These are phyloP conservation scores for Populus hybrid DNA, from an alignment of 441 rosid species.

Conservation along the genomic window DNA sequence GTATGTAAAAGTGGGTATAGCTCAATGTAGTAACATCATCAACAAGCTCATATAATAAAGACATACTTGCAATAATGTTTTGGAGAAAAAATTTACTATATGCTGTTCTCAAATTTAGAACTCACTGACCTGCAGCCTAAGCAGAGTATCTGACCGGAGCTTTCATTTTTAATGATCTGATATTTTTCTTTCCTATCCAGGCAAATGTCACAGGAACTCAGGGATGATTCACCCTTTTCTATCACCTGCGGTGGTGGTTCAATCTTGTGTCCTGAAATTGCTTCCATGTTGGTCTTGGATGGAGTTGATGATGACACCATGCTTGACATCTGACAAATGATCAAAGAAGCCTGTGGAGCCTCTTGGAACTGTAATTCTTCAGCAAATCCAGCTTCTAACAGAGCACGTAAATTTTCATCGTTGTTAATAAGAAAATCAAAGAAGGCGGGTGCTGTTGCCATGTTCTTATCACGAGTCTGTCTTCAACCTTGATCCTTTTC, in stretches of 20 bases:
- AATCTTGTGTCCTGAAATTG: not conserved
- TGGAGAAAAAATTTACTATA: not conserved
- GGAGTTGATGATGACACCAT: not conserved
- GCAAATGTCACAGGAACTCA: slow-evolving; percentile 4
- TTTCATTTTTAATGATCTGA: not conserved
- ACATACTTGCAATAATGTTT: not conserved
- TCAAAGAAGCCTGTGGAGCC: not conserved
- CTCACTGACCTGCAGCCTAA: slow-evolving; percentile 11
- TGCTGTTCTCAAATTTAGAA: not conserved
- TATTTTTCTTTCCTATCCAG: not conserved
- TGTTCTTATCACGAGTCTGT: not conserved
- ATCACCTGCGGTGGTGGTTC: not conserved
- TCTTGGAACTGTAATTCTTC: slow-evolving; percentile 9
- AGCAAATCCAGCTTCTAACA: not conserved
- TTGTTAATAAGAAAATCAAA: not conserved
- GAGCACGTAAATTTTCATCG: not conserved
- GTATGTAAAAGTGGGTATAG: not conserved
- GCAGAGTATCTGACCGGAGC: slow-evolving; percentile 5
- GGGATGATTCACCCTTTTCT: not conserved
- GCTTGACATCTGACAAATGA: slow-evolving; percentile 3
- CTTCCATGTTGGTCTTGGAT: not conserved
- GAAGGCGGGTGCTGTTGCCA: not conserved
- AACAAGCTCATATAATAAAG: not conserved
- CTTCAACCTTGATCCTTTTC: not conserved
- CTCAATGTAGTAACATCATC: not conserved